Conservation (phyloP, 2,329 filamentous ascomycete species). For the Cladosporium sp. region DNA sequence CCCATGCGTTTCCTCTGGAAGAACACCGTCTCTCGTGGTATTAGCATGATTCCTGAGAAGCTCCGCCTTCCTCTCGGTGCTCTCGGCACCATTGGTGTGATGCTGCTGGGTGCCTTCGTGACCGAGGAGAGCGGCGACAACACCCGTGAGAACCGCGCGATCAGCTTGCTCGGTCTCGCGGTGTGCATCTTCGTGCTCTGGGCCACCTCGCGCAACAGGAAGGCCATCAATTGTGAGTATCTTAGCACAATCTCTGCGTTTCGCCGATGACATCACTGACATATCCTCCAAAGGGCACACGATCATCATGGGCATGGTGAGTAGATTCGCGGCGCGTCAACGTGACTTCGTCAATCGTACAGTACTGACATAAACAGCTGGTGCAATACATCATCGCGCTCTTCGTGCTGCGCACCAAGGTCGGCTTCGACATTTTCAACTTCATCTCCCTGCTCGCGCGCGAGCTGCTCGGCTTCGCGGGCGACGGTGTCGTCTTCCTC, state of each 20-base stretch:
- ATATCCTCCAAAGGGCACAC: constrained; percentile 31
- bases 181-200: constrained; percentile 66
- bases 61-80: constrained; percentile 59
- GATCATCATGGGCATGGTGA: constrained; percentile 71
- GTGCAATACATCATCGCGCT: constrained; percentile 81
- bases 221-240: constrained; percentile 35
- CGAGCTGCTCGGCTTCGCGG: constrained; percentile 68
- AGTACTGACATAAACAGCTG: constrained; percentile 34
- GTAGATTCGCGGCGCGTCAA: background rate
- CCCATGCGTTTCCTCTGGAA: constrained; percentile 65
- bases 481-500: constrained; percentile 67
- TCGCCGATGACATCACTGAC: background rate
- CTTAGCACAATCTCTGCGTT: constrained; percentile 19
- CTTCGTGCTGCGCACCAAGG: constrained; percentile 75
- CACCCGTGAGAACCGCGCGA: constrained; percentile 69
- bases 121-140: constrained; percentile 68
- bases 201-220: constrained; percentile 64
- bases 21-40: constrained; percentile 54
- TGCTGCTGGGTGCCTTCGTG: constrained; percentile 72
- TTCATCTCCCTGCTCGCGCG: constrained; percentile 74
- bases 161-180: constrained; percentile 71
- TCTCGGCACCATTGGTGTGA: constrained; percentile 58
- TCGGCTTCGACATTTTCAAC: constrained; percentile 82
- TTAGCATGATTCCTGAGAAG: constrained; percentile 59
- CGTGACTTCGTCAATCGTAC: background rate